These are phyloP conservation scores for Scytalidium sp. DNA, from an alignment of 2,329 filamentous ascomycete genomes.

Conservation along the genomic window DNA sequence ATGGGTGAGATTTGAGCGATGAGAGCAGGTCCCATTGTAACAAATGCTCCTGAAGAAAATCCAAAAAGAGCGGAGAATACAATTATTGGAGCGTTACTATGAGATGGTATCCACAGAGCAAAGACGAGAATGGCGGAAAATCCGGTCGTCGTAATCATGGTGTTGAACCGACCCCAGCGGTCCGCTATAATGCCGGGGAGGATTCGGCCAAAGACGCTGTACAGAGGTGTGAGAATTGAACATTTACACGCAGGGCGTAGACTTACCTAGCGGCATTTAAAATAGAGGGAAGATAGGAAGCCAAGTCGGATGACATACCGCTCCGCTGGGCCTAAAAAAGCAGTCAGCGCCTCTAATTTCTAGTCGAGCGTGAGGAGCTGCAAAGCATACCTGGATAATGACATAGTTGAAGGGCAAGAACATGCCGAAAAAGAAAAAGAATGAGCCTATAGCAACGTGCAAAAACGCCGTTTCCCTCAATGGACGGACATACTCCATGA, in stretches of 20 bases:
- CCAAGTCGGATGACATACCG: conserved; percentile 45
- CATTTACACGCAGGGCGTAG: neutral
- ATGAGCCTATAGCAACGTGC: conserved; percentile 35
- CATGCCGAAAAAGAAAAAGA: conserved; percentile 47
- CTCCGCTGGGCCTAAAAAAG: conserved; percentile 32
- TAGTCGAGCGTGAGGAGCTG: too few species aligned
- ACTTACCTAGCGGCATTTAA: conserved; percentile 44
- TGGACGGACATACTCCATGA: conserved; percentile 33
- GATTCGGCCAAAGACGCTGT: conserved; percentile 51
- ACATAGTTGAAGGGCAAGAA: conserved; percentile 52
- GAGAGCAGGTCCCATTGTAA: conserved; percentile 59
- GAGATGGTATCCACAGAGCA: conserved; percentile 50
- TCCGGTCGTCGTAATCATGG: conserved; percentile 45
- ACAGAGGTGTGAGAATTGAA: conserved; percentile 8
- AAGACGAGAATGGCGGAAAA: conserved; percentile 45
- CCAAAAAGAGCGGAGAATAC: conserved; percentile 67
- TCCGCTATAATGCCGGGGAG: conserved; percentile 53
- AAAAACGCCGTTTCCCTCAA: conserved; percentile 35
- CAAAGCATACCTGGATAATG: conserved; percentile 30
- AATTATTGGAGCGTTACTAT: conserved; percentile 54
- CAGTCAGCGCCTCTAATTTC: neutral
- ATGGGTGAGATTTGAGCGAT: conserved; percentile 71
- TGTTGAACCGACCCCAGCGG: conserved; percentile 50
- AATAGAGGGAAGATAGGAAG: conserved; percentile 51
- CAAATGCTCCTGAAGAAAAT: conserved; percentile 65